These are phyloP conservation scores for Misopates orontium DNA, from an alignment of 257 asterid genomes.

Conservation along the genomic window DNA sequence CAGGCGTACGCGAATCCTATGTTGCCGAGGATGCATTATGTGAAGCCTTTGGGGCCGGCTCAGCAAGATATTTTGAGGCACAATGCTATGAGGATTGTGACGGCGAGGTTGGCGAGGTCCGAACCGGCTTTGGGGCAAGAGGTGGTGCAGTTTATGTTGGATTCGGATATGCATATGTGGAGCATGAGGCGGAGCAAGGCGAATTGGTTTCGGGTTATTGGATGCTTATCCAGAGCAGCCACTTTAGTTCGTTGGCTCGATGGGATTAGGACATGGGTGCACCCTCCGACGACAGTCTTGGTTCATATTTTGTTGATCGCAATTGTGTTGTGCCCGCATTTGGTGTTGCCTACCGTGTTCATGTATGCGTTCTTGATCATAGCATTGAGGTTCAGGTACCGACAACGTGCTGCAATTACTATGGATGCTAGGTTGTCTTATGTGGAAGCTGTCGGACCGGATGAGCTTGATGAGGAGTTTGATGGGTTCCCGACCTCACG, in stretches of 20 bases:
- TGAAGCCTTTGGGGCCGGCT: constrained; percentile 79
- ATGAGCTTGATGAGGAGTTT: constrained; percentile 84
- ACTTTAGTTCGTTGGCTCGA: constrained; percentile 65
- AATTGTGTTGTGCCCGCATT: constrained; percentile 70
- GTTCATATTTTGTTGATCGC: constrained; percentile 67
- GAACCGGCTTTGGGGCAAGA: constrained; percentile 85
- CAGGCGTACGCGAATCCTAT: constrained; percentile 77
- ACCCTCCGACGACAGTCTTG: constrained; percentile 67
- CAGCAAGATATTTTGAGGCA: constrained; percentile 81
- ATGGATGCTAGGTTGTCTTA: constrained; percentile 67
- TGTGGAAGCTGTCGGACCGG: constrained; percentile 63
- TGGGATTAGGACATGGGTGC: constrained; percentile 64
- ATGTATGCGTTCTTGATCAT: constrained; percentile 73
- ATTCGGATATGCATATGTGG: constrained; percentile 82
- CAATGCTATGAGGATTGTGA: constrained; percentile 74
- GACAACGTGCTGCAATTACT: constrained; percentile 51
- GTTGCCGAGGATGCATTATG: constrained; percentile 87
- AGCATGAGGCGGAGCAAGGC: constrained; percentile 96
- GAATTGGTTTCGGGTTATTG: constrained; percentile 80
- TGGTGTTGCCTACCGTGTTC: constrained; percentile 60
- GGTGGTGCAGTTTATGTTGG: constrained; percentile 88
- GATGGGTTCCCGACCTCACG: constrained; percentile 74
- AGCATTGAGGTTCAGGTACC: constrained; percentile 52
- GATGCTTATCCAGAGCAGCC: constrained; percentile 76
- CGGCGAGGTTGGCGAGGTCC: constrained; percentile 68